Conservation (phyloP, 208 protist genomes). For the Novymonas esmeraldas region DNA sequence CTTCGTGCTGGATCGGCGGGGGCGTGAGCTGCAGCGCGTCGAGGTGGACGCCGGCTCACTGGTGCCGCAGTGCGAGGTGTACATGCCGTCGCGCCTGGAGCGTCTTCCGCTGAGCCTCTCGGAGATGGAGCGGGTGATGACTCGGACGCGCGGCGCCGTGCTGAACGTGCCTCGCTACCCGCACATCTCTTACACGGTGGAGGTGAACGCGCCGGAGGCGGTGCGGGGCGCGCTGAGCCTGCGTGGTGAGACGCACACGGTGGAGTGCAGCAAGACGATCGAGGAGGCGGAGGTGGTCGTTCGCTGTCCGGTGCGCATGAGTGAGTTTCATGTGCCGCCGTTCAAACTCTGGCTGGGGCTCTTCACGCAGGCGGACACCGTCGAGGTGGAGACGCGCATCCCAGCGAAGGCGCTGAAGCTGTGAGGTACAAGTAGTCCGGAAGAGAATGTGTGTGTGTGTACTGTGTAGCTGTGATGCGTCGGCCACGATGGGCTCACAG, state of each 20-base stretch:
- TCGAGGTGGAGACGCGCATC: constrained; percentile 85
- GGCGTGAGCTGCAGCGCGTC: constrained; percentile 45
- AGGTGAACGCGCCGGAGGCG: constrained; percentile 33
- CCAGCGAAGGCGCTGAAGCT: constrained; percentile 59
- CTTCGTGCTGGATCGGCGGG: constrained; percentile 40
- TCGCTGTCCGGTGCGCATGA: constrained; percentile 73
- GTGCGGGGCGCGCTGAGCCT: constrained; percentile 64
- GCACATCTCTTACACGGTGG: constrained; percentile 63
- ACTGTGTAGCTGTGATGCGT: no score
- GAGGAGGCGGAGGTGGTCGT: constrained; percentile 82
- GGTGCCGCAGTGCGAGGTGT: constrained; percentile 79
- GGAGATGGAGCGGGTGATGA: constrained; percentile 63
- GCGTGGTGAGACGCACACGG: constrained; percentile 53
- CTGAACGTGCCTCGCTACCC: constrained; percentile 74
- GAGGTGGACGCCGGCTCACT: constrained; percentile 81
- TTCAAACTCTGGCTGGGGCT: constrained; percentile 72
- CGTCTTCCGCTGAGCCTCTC: constrained; percentile 61
- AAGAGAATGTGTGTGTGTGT: background rate
- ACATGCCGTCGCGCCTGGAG: constrained; percentile 43
- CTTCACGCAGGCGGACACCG: constrained; percentile 66
- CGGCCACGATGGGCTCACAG: no score
- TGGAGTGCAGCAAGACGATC: constrained; percentile 67
- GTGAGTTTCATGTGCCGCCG: constrained; percentile 55
- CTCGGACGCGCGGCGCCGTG: constrained; percentile 48
- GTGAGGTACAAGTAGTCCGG: constrained; percentile 15